Evolutionary conservation across 140 eudicot species (phyloP).

Genomic region (Senecio squalidus): DNA sequence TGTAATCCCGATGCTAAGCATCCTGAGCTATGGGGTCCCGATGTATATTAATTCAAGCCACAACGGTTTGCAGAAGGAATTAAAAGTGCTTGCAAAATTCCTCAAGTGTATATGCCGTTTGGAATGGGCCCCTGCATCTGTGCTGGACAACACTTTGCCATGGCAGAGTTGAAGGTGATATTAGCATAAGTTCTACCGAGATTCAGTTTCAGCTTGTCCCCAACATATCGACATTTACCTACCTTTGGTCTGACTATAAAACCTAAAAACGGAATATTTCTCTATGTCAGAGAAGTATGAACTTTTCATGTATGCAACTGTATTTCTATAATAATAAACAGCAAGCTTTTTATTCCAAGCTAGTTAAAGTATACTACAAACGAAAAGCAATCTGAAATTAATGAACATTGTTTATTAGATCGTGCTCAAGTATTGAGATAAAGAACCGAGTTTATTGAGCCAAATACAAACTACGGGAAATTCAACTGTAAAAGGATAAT

Average conservation of each 20-base stretch:
- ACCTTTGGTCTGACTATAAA: conserved; percentile 35
- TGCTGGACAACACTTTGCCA: conserved; percentile 56
- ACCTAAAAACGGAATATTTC: conserved; percentile 36
- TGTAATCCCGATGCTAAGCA: conserved; percentile 28
- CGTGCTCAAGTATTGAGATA: neutral
- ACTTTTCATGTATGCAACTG: neutral
- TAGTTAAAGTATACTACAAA: neutral
- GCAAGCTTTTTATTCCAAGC: neutral
- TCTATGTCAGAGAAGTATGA: conserved; percentile 24
- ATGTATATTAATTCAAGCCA: conserved; percentile 46
- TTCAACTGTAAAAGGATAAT: conserved; percentile 2
- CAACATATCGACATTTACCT: conserved; percentile 43
- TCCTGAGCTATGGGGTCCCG: conserved; percentile 42
- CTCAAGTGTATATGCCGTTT: conserved; percentile 55
- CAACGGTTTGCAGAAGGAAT: conserved; percentile 41
- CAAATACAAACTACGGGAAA: neutral
- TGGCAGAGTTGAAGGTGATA: conserved; percentile 47
- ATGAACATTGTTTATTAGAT: neutral
- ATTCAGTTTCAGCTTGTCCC: conserved; percentile 40
- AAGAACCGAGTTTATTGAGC: conserved; percentile 9
- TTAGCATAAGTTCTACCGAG: conserved; percentile 36
- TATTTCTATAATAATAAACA: neutral
- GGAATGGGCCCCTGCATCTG: conserved; percentile 45
- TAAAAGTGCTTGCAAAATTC: conserved; percentile 38
- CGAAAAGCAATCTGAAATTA: neutral